phyloP scores from a whole-genome alignment of 352 stramenopile species.

The Phytophthora podocarpi region DNA sequence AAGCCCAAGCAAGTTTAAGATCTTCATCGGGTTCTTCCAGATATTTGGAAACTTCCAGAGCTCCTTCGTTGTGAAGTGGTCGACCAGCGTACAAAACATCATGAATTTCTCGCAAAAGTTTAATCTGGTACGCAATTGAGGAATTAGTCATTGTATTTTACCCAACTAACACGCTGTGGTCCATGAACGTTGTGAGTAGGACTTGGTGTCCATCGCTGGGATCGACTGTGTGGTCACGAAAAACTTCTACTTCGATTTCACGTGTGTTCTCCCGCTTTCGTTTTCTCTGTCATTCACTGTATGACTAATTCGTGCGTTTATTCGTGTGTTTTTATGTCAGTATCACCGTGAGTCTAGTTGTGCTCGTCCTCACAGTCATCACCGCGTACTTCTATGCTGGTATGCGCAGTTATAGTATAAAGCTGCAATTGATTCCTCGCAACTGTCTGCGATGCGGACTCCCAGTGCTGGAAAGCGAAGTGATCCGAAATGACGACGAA shows the following conservation, averaged over 20 bases:
- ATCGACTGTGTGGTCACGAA: constrained; percentile 79
- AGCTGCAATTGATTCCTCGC: constrained; percentile 69
- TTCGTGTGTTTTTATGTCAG: constrained; percentile 21
- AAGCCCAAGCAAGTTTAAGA: constrained; percentile 78
- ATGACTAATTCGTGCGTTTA: not conserved
- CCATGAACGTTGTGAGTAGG: constrained; percentile 37
- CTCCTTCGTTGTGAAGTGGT: constrained; percentile 75
- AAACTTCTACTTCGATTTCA: constrained; percentile 81
- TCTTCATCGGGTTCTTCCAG: constrained; percentile 83
- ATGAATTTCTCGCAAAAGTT: constrained; percentile 77
- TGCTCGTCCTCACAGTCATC: constrained; percentile 49
- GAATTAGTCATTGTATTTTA: not conserved
- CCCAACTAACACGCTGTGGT: not conserved
- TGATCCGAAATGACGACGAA: constrained; percentile 55
- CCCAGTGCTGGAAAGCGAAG: constrained; percentile 62
- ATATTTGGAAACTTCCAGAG: constrained; percentile 82
- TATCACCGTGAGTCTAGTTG: constrained; percentile 59
- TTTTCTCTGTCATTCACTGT: too few species aligned
- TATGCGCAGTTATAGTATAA: constrained; percentile 65
- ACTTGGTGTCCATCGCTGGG: constrained; percentile 70
- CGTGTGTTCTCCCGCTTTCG: constrained; percentile 41
- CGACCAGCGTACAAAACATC: constrained; percentile 50
- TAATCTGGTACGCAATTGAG: constrained; percentile 53
- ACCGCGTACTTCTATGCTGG: constrained; percentile 69
- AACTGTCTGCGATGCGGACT: constrained; percentile 72